phyloP scores from a whole-genome alignment of 306 rosid genomes.

The Cucurbita moschata region DNA sequence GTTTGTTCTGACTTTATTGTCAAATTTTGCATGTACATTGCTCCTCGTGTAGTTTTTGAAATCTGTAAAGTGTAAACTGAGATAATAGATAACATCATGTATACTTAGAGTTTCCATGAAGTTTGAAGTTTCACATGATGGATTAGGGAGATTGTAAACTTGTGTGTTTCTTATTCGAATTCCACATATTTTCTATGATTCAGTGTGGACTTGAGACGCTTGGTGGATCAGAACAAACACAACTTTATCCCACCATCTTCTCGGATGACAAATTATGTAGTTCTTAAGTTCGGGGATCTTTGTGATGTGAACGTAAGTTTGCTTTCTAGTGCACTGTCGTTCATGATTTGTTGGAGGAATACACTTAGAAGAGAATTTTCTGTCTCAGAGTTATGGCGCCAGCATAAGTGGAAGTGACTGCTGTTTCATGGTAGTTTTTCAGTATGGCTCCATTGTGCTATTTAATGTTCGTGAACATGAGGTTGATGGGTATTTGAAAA shows the following conservation, averaged over 20 bases:
- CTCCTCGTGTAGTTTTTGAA: background rate
- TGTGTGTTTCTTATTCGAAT: background rate
- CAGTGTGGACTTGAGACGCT: slow-evolving; percentile 85
- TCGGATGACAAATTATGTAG: slow-evolving; percentile 80
- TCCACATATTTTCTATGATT: slow-evolving; percentile 9
- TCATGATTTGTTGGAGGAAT: background rate
- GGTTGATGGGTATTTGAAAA: slow-evolving; percentile 61
- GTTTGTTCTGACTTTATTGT: background rate
- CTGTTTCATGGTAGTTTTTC: slow-evolving; percentile 85
- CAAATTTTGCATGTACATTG: background rate
- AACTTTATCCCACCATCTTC: slow-evolving; percentile 81
- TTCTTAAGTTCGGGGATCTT: slow-evolving; percentile 70
- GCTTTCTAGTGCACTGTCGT: background rate
- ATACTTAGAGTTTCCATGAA: background rate
- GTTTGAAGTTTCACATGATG: background rate
- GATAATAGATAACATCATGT: background rate
- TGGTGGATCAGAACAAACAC: slow-evolving; percentile 77
- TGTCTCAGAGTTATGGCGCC: slow-evolving; percentile 48
- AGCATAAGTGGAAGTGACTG: slow-evolving; percentile 61
- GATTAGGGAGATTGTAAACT: background rate
- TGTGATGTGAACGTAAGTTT: slow-evolving; percentile 37
- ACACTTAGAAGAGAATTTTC: slow-evolving; percentile 6
- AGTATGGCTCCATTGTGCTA: slow-evolving; percentile 85
- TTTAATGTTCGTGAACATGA: slow-evolving; percentile 68
- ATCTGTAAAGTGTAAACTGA: too few species aligned